Percentiles rank a stretch among this genome's conserved stretches.
These are phyloP conservation scores for Phyllosticta citribraziliensis DNA, from an alignment of 2,329 filamentous ascomycete species.

Conservation along the genomic window DNA sequence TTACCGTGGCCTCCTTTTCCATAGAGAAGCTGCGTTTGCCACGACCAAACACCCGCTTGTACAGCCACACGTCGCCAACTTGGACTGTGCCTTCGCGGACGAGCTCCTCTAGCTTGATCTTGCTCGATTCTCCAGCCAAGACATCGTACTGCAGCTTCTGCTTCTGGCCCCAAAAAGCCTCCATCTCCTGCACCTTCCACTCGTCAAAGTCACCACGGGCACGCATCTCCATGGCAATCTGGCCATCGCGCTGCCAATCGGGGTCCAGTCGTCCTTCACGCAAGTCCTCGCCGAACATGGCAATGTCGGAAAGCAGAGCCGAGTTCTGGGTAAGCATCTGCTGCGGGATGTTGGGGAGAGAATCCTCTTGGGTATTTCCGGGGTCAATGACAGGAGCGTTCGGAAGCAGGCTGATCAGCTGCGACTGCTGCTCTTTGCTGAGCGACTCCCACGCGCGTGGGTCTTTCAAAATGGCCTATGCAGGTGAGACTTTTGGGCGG, in stretches of 20 bases:
- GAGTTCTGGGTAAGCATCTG: conserved; percentile 25
- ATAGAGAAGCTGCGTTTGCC: conserved; percentile 1
- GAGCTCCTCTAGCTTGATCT: conserved; percentile 21
- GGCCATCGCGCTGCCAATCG: conserved; percentile 47
- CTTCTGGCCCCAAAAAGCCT: conserved; percentile 50
- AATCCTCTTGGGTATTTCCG: neutral
- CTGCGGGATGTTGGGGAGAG: conserved; percentile 1
- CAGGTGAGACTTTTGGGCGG: neutral
- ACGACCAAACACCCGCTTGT: conserved; percentile 1
- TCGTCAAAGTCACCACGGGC: conserved; percentile 46
- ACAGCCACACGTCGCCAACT: conserved; percentile 12
- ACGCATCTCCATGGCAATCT: conserved; percentile 42
- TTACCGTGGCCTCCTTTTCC: conserved; percentile 12
- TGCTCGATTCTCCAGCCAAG: conserved; percentile 33
- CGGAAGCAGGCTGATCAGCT: neutral
- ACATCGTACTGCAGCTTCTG: conserved; percentile 23
- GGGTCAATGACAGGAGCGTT: neutral
- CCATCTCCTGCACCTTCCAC: conserved; percentile 45
- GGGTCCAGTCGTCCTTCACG: conserved; percentile 46
- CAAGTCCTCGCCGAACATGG: conserved; percentile 48
- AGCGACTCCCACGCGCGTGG: conserved; percentile 9
- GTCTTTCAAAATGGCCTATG: conserved; percentile 8
- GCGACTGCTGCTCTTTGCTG: conserved; percentile 3
- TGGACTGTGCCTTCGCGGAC: conserved; percentile 7
- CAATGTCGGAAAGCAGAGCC: conserved; percentile 43